phyloP scores from a whole-genome alignment of 805 yeast species.

The Barnettozyma wickerhamii region DNA sequence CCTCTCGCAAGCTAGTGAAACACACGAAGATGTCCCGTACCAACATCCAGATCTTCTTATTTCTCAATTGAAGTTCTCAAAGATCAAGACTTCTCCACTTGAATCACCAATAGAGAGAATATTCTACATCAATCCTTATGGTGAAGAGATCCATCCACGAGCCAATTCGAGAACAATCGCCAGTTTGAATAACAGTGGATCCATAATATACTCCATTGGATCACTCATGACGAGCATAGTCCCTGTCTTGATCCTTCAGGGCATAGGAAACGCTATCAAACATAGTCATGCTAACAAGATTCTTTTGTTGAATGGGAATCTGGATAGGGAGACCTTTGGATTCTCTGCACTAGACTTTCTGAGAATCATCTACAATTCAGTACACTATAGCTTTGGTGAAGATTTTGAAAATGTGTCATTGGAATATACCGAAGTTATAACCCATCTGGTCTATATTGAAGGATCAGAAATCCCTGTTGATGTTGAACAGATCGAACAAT shows the following conservation, averaged over 20 bases:
- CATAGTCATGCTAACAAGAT: constrained; percentile 39
- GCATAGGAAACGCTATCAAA: constrained; percentile 60
- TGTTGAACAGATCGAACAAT: constrained; percentile 29
- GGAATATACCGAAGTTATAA: constrained; percentile 45
- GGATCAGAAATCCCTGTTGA: constrained; percentile 50
- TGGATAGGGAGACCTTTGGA: constrained; percentile 77
- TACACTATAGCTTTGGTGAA: constrained; percentile 41
- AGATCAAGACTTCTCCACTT: constrained; percentile 55
- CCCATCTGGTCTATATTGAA: constrained; percentile 57
- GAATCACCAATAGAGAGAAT: constrained; percentile 69
- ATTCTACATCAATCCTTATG: constrained; percentile 80
- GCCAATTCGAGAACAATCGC: constrained; percentile 61
- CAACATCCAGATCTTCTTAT: constrained; percentile 73
- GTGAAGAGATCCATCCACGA: constrained; percentile 76
- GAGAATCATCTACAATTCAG: constrained; percentile 49
- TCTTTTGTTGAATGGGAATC: constrained; percentile 65
- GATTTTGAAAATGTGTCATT: not conserved
- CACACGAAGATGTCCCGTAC: constrained; percentile 56
- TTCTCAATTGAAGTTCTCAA: constrained; percentile 72
- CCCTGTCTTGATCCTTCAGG: constrained; percentile 72
- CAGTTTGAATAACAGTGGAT: constrained; percentile 45
- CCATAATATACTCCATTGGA: constrained; percentile 76
- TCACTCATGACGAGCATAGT: constrained; percentile 83
- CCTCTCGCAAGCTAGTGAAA: not conserved
- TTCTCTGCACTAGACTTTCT: constrained; percentile 59